Conservation (phyloP, 2,329 filamentous ascomycete genomes). For the Talaromyces rugulosus region DNA sequence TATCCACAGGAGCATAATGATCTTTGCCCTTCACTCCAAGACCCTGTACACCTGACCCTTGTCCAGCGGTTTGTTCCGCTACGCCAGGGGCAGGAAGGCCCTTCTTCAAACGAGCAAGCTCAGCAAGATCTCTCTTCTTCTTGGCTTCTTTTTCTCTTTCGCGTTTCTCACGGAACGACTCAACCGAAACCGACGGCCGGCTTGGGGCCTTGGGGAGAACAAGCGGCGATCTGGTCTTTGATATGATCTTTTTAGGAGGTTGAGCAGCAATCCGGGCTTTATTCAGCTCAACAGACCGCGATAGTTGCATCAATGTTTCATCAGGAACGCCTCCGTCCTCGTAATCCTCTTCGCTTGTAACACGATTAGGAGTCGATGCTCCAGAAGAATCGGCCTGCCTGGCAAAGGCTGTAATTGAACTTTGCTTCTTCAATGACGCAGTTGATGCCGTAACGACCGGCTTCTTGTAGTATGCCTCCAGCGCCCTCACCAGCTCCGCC, state of each 20-base stretch:
- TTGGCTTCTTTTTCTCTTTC: conserved; percentile 71
- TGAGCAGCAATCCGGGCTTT: conserved; percentile 32
- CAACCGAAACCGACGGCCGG: conserved; percentile 35
- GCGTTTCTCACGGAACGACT: conserved; percentile 68
- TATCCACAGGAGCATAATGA: conserved; percentile 62
- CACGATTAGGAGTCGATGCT: conserved; percentile 26
- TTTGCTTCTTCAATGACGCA: conserved; percentile 42
- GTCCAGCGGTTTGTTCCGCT: conserved; percentile 59
- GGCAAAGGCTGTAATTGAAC: conserved; percentile 37
- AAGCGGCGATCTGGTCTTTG: conserved; percentile 18
- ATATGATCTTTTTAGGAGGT: conserved; percentile 24
- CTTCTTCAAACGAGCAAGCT: conserved; percentile 65
- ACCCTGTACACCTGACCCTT: conserved; percentile 75
- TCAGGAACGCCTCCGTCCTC: conserved; percentile 39
- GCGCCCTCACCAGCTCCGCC: conserved; percentile 66
- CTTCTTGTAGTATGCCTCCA: conserved; percentile 51
- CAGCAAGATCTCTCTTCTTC: conserved; percentile 66
- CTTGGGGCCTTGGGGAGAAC: conserved; percentile 22
- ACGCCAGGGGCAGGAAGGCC: conserved; percentile 47
- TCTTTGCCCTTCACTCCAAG: conserved; percentile 69
- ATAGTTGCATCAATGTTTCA: conserved; percentile 37
- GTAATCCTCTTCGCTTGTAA: conserved; percentile 36
- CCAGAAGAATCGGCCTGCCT: conserved; percentile 33
- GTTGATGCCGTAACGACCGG: conserved; percentile 40
- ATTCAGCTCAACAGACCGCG: conserved; percentile 40